Conservation (phyloP, 2,329 filamentous ascomycete genomes). For the Botryotinia calthae region DNA sequence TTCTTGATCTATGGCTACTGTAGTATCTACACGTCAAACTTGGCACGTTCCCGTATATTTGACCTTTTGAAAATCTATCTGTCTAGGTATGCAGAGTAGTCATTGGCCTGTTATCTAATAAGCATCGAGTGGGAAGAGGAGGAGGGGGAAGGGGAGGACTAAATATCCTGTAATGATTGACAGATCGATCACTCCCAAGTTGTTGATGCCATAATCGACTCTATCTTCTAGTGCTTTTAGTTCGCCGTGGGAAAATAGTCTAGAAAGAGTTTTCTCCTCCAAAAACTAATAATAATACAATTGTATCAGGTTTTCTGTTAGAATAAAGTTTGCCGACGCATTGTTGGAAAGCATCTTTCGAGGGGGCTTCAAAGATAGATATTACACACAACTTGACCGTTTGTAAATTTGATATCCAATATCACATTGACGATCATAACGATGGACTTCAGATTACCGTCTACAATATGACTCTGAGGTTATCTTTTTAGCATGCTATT, state of each 20-base stretch:
- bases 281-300: accelerated
- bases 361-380: neutral
- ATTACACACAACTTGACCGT: neutral
- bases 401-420: neutral
- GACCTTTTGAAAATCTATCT: neutral
- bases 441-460: neutral
- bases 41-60: neutral
- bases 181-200: neutral
- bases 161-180: no score
- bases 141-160: no score
- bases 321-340: neutral
- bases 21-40: neutral
- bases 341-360: neutral
- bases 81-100: neutral
- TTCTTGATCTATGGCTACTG: neutral
- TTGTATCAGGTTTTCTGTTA: neutral
- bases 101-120: neutral
- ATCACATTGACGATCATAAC: neutral
- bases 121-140: neutral
- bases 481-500: neutral
- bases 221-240: neutral
- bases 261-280: neutral
- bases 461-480: no score
- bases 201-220: neutral
- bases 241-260: neutral